Evolutionary conservation across 768 basidiomycete genomes (phyloP).

Genomic region (Leucosporidium yakuticum): DNA sequence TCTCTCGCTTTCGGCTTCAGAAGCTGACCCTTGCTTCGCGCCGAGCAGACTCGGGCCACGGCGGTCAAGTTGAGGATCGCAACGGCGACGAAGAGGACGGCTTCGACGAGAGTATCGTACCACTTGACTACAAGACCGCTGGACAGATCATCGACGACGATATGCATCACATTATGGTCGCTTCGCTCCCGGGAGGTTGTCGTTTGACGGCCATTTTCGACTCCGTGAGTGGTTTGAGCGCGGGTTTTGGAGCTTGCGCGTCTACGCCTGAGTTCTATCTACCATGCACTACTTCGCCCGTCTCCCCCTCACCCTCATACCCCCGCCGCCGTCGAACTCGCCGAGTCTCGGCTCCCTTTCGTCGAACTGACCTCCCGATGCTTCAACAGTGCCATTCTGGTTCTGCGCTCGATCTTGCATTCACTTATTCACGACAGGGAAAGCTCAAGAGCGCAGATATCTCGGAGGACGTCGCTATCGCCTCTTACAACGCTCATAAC

Average conservation of each 20-base stretch:
- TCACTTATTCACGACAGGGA: slow-evolving; percentile 40
- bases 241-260: too few relatives aligned
- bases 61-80: slow-evolving; percentile 76
- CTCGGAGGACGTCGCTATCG: not conserved
- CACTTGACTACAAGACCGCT: slow-evolving; percentile 62
- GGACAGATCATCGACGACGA: slow-evolving; percentile 89
- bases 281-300: too few relatives aligned
- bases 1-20: too few relatives aligned
- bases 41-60: slow-evolving; percentile 58
- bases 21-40: too few relatives aligned
- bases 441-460: slow-evolving; percentile 39
- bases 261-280: too few relatives aligned
- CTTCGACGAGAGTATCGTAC: slow-evolving; percentile 64
- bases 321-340: not conserved
- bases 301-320: not conserved
- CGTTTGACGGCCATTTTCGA: slow-evolving; percentile 59
- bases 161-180: slow-evolving; percentile 72
- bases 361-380: not conserved
- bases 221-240: slow-evolving; percentile 15
- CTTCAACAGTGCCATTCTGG: slow-evolving; percentile 71
- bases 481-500: not conserved
- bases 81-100: slow-evolving; percentile 83
- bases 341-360: not conserved
- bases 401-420: slow-evolving; percentile 60
- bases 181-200: slow-evolving; percentile 72